A percentile compares a stretch with the other conserved stretches of the same genome.
phyloP scores from a whole-genome alignment of 2,329 filamentous ascomycete species.

The Colletotrichum trifolii region DNA sequence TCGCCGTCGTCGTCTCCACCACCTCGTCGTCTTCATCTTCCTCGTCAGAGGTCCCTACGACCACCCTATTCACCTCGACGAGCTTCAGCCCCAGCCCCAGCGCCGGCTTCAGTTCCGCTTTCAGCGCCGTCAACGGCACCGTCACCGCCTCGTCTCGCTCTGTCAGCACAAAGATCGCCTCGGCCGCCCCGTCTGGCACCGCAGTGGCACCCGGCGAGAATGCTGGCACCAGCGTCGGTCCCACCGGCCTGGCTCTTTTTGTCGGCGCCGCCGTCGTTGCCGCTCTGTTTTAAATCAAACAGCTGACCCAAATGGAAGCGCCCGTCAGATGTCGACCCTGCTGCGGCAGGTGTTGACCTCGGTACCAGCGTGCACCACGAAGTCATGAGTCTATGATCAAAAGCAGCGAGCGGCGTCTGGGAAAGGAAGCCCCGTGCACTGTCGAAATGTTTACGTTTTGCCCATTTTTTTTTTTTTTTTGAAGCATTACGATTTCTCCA shows the following conservation, averaged over 20 bases:
- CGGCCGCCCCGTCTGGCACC: conserved; percentile 8
- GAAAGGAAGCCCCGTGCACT: conserved; percentile 29
- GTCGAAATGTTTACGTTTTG: conserved; percentile 36
- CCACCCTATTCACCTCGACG: conserved; percentile 15
- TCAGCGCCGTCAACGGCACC: conserved; percentile 25
- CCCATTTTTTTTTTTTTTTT: conserved; percentile 15
- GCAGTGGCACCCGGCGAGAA: conserved; percentile 2
- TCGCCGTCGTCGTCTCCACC: conserved; percentile 15
- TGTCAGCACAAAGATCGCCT: conserved; percentile 14
- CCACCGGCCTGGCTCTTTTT: conserved; percentile 31
- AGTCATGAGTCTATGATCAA: conserved; percentile 36
- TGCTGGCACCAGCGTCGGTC: conserved; percentile 27
- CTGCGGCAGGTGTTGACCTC: neutral
- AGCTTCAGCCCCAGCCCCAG: conserved; percentile 20
- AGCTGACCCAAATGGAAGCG: conserved; percentile 35
- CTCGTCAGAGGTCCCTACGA: conserved; percentile 14
- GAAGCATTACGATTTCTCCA: conserved; percentile 34
- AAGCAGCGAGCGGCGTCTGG: conserved; percentile 19
- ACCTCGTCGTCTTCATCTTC: conserved; percentile 21
- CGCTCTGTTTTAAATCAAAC: conserved; percentile 29
- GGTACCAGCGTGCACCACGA: conserved; percentile 27
- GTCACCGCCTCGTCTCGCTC: conserved; percentile 18
- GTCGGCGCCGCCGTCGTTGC: conserved; percentile 34
- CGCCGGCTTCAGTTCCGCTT: conserved; percentile 22
- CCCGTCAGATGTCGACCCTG: conserved; percentile 7